These are phyloP conservation scores for Apiospora saccharicola DNA, from an alignment of 2,329 filamentous ascomycete genomes.

Conservation along the genomic window DNA sequence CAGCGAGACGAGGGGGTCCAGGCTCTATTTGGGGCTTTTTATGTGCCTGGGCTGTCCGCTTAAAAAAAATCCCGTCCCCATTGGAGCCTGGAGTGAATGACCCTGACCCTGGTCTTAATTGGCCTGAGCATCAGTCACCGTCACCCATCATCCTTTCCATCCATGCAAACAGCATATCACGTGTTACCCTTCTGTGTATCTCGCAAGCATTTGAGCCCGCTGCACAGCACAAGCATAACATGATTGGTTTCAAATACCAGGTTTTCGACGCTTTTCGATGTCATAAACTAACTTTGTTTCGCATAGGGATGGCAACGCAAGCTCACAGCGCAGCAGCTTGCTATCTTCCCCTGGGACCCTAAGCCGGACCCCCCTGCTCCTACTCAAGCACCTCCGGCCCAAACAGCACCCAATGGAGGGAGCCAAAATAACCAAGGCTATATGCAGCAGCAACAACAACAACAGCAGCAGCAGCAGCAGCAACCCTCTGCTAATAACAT, in stretches of 20 bases:
- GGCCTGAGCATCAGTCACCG: slow-evolving; percentile 15
- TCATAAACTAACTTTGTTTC: slow-evolving; percentile 26
- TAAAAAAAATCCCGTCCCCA: slow-evolving; percentile 29
- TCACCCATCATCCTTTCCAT: slow-evolving; percentile 22
- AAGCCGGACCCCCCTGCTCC: slow-evolving; percentile 68
- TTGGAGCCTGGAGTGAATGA: slow-evolving; percentile 19
- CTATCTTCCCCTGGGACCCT: slow-evolving; percentile 94
- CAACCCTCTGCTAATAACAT: slow-evolving; percentile 31
- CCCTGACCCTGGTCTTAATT: slow-evolving; percentile 19
- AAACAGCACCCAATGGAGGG: slow-evolving; percentile 29
- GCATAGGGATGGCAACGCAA: slow-evolving; percentile 91
- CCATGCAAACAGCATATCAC: slow-evolving; percentile 5
- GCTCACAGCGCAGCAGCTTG: slow-evolving; percentile 83
- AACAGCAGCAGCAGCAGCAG: slow-evolving; percentile 33
- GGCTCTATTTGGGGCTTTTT: slow-evolving; percentile 65
- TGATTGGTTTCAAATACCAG: slow-evolving; percentile 15
- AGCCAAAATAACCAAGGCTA: not conserved
- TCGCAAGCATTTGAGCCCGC: not conserved
- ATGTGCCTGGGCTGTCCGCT: slow-evolving; percentile 45
- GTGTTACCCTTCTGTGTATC: slow-evolving; percentile 22
- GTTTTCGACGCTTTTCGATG: slow-evolving; percentile 26
- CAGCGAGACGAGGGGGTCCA: slow-evolving; percentile 50
- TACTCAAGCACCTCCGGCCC: slow-evolving; percentile 44
- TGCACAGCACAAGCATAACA: not conserved
- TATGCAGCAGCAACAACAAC: slow-evolving; percentile 31